These are phyloP conservation scores for Umbilicaria muhlenbergii DNA, from an alignment of 495 filamentous ascomycete species.

Conservation along the genomic window DNA sequence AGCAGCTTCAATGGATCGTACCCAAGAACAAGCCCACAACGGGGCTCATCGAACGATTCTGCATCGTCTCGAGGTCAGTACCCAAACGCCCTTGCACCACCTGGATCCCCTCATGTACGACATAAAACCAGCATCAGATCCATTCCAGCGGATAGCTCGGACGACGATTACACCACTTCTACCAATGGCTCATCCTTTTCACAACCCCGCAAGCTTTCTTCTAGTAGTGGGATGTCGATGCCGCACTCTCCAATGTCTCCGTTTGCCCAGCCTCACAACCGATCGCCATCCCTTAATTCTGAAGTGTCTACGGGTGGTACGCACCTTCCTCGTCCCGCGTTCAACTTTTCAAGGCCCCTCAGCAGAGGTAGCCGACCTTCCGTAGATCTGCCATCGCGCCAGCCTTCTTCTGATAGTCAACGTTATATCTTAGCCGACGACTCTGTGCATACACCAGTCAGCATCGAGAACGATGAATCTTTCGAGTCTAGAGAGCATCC, in stretches of 20 bases:
- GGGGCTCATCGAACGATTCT: slow-evolving; percentile 29
- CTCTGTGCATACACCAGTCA: slow-evolving; percentile 44
- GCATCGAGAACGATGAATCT: slow-evolving; percentile 45
- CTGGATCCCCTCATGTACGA: slow-evolving; percentile 38
- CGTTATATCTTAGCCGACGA: slow-evolving; percentile 36
- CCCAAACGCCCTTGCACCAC: slow-evolving; percentile 34
- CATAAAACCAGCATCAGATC: slow-evolving; percentile 41
- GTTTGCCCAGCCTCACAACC: slow-evolving; percentile 32
- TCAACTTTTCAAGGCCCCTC: slow-evolving; percentile 86
- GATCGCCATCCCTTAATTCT: slow-evolving; percentile 72
- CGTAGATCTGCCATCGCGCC: slow-evolving; percentile 34
- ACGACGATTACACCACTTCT: slow-evolving; percentile 43
- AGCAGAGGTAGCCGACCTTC: slow-evolving; percentile 61
- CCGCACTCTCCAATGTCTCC: slow-evolving; percentile 52
- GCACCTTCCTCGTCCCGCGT: slow-evolving; percentile 53
- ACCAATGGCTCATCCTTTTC: slow-evolving; percentile 37
- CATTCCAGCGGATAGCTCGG: slow-evolving; percentile 42
- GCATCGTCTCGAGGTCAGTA: slow-evolving; percentile 28
- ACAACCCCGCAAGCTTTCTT: slow-evolving; percentile 43
- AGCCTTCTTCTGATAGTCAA: slow-evolving; percentile 23
- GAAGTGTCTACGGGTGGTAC: slow-evolving; percentile 50
- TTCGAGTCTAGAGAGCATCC: slow-evolving; percentile 24
- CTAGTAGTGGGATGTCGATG: slow-evolving; percentile 44
- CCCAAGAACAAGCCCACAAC: slow-evolving; percentile 14
- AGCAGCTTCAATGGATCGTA: slow-evolving; percentile 1